A percentile compares a stretch with the other conserved stretches of the same genome.
phyloP scores from a whole-genome alignment of 495 filamentous ascomycete genomes.

The Xylaria castorea region DNA sequence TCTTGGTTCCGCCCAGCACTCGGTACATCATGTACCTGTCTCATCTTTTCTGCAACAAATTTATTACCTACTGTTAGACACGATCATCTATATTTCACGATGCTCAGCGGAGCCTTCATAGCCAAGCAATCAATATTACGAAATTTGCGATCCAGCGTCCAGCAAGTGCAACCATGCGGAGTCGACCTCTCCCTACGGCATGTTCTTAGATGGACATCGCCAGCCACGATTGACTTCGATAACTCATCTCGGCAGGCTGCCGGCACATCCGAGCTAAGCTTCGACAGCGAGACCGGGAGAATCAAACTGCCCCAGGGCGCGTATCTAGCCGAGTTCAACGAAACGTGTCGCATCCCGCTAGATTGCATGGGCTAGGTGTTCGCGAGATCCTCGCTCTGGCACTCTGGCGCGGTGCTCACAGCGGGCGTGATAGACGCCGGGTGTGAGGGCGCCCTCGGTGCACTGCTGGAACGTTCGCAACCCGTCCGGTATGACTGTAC shows the following conservation, averaged over 20 bases:
- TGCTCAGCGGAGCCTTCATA: constrained; percentile 34
- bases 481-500: constrained; percentile 44
- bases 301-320: constrained; percentile 41
- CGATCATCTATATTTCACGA: background rate
- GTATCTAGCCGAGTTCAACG: constrained; percentile 58
- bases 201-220: constrained; percentile 47
- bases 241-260: constrained; percentile 47
- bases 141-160: constrained; percentile 38
- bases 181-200: constrained; percentile 49
- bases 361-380: constrained; percentile 52
- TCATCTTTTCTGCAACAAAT: background rate
- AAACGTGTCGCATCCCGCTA: constrained; percentile 48
- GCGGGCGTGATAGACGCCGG: constrained; percentile 56
- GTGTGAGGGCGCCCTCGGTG: constrained; percentile 56
- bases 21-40: background rate
- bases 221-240: constrained; percentile 53
- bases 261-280: constrained; percentile 35
- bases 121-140: constrained; percentile 41
- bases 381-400: constrained; percentile 48
- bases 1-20: background rate
- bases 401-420: constrained; percentile 46
- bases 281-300: constrained; percentile 25
- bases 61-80: background rate
- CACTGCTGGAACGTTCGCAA: constrained; percentile 52
- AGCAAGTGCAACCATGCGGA: constrained; percentile 53